phyloP scores from a whole-genome alignment of 2,329 filamentous ascomycete genomes.

The Paraphaeosphaeria sporulosa region DNA sequence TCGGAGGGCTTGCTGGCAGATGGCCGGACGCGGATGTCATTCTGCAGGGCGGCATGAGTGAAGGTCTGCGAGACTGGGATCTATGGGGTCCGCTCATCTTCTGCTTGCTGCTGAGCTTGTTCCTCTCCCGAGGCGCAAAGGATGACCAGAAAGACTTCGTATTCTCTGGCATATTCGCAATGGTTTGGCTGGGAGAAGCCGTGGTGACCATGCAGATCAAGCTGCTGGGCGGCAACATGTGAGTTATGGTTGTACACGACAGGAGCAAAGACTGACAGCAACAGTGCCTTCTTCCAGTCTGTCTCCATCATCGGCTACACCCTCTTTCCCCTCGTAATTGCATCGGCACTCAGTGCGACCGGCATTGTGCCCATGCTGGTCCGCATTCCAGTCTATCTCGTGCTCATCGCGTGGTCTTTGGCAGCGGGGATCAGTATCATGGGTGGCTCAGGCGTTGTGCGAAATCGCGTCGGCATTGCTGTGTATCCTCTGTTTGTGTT shows the following conservation, averaged over 20 bases:
- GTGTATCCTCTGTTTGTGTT: slow-evolving; percentile 96
- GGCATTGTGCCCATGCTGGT: slow-evolving; percentile 75
- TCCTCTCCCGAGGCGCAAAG: slow-evolving; percentile 83
- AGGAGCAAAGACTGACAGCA: slow-evolving; percentile 34
- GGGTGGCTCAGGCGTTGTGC: slow-evolving; percentile 92
- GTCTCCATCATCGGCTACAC: slow-evolving; percentile 99
- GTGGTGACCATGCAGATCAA: slow-evolving; percentile 99
- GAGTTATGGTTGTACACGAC: slow-evolving; percentile 54
- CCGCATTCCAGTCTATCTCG: slow-evolving; percentile 87
- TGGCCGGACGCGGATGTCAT: slow-evolving; percentile 74
- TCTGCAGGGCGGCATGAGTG: slow-evolving; percentile 77
- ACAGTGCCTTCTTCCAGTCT: slow-evolving; percentile 94
- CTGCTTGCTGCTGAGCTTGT: slow-evolving; percentile 84
- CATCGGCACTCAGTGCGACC: slow-evolving; percentile 85
- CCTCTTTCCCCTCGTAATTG: slow-evolving; percentile 94
- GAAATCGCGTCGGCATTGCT: slow-evolving; percentile 90
- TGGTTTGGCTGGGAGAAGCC: slow-evolving; percentile 96
- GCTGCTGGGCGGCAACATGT: slow-evolving; percentile 96
- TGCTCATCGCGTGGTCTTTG: slow-evolving; percentile 89
- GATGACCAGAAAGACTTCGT: slow-evolving; percentile 84
- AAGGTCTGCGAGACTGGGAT: slow-evolving; percentile 95
- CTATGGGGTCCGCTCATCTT: slow-evolving; percentile 97
- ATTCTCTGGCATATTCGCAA: slow-evolving; percentile 95
- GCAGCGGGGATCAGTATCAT: slow-evolving; percentile 96
- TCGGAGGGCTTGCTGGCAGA: slow-evolving; percentile 65